Conservation (phyloP, 2,329 filamentous ascomycete genomes). For the Ophiosphaerella korrae region DNA sequence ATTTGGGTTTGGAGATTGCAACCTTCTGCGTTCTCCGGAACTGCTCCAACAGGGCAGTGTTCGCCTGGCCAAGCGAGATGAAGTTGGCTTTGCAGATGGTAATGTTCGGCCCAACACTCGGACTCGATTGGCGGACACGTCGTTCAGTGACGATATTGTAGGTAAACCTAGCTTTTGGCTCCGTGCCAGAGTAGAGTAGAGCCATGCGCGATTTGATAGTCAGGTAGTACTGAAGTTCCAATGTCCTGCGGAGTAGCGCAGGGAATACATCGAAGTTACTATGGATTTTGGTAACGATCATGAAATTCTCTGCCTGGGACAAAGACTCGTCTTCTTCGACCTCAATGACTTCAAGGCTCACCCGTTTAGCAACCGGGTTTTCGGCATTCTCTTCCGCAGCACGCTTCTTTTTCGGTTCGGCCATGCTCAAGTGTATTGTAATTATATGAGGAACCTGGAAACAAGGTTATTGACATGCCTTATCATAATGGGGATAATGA, state of each 20-base stretch:
- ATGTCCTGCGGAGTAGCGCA: neutral
- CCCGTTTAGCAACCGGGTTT: neutral
- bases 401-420: too few relatives aligned
- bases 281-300: neutral
- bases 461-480: too few relatives aligned
- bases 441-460: too few relatives aligned
- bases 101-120: neutral
- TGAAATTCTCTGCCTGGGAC: too few relatives aligned
- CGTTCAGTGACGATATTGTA: neutral
- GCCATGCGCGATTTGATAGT: too few relatives aligned
- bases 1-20: neutral
- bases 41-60: neutral
- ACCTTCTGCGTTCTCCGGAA: neutral
- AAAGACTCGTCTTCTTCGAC: neutral
- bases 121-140: neutral
- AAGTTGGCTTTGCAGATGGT: neutral
- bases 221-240: neutral
- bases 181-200: too few relatives aligned
- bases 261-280: conserved; percentile 1
- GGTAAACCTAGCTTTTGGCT: neutral
- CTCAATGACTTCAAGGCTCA: neutral
- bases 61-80: neutral
- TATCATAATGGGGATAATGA: too few relatives aligned
- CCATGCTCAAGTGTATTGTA: too few relatives aligned
- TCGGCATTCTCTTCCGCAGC: too few relatives aligned